Percentiles rank a stretch among this genome's conserved stretches.
Conservation (phyloP, 2,329 filamentous ascomycete genomes). For the Talaromyces islandicus region DNA sequence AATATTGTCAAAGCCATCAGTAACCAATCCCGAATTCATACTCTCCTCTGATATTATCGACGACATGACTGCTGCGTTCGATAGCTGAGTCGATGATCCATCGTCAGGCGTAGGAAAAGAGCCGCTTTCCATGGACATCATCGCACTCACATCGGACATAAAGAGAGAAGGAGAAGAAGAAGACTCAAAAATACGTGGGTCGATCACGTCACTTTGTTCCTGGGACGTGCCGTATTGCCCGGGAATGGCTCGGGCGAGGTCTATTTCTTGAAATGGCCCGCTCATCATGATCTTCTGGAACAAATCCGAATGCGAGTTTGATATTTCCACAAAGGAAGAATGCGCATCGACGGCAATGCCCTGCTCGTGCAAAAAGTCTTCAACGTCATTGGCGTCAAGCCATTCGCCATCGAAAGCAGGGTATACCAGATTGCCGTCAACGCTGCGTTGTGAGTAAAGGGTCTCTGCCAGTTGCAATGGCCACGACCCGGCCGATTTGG, state of each 20-base stretch:
- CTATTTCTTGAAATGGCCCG: not conserved
- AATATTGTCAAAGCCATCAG: not conserved
- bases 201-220: not conserved
- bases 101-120: not conserved
- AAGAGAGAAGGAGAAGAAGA: not conserved
- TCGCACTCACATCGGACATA: not conserved
- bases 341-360: constrained; percentile 22
- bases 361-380: constrained; percentile 57
- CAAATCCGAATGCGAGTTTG: not conserved
- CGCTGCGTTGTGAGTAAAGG: constrained; percentile 16
- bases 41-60: not conserved
- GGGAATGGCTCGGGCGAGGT: not conserved
- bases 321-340: constrained; percentile 16
- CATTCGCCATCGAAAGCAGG: constrained; percentile 65
- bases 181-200: not conserved
- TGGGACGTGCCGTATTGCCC: not conserved
- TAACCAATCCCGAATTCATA: not conserved
- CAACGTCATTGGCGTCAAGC: constrained; percentile 68
- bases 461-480: constrained; percentile 12
- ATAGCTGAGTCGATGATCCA: not conserved
- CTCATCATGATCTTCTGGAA: not conserved
- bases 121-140: not conserved
- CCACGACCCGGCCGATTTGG: constrained; percentile 8
- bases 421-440: constrained; percentile 25
- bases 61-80: not conserved